These are phyloP conservation scores for Nakazawaea wyomingensis DNA, from an alignment of 805 yeast genomes.

Conservation along the genomic window DNA sequence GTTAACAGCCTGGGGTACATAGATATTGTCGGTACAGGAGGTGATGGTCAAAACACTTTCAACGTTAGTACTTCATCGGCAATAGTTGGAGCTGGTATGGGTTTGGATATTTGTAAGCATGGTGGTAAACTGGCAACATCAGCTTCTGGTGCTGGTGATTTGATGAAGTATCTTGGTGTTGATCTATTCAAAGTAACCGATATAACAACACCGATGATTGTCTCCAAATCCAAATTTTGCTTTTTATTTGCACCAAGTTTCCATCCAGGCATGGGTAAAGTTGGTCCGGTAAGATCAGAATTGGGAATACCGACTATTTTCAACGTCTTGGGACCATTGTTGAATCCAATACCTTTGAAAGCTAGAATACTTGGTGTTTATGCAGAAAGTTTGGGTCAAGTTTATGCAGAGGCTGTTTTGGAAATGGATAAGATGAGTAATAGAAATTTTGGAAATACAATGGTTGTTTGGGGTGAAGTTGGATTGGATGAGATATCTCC, in stretches of 20 bases:
- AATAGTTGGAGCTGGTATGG: constrained; percentile 89
- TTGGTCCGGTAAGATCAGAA: constrained; percentile 69
- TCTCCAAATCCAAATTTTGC: constrained; percentile 47
- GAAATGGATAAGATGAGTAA: constrained; percentile 44
- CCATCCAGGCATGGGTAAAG: constrained; percentile 85
- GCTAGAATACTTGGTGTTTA: constrained; percentile 90
- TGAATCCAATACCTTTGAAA: constrained; percentile 81
- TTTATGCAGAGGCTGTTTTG: constrained; percentile 78
- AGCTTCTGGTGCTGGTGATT: constrained; percentile 89
- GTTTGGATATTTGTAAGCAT: constrained; percentile 79
- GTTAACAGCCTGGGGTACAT: constrained; percentile 51
- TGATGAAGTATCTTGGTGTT: constrained; percentile 77
- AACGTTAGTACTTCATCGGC: constrained; percentile 95
- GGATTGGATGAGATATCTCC: constrained; percentile 95
- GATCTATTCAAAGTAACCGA: constrained; percentile 66
- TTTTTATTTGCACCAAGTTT: constrained; percentile 90
- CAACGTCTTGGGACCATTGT: constrained; percentile 88
- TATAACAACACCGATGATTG: constrained; percentile 52
- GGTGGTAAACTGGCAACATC: constrained; percentile 98
- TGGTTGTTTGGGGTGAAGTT: constrained; percentile 90
- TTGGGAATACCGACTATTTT: constrained; percentile 91
- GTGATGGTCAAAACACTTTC: constrained; percentile 96
- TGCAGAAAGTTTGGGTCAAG: constrained; percentile 69
- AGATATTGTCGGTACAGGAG: constrained; percentile 98
- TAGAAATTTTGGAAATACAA: constrained; percentile 43